A percentile compares a stretch with the other conserved stretches of the same genome.
These are phyloP conservation scores for Mycena metata DNA, from an alignment of 768 basidiomycete species.

Conservation along the genomic window DNA sequence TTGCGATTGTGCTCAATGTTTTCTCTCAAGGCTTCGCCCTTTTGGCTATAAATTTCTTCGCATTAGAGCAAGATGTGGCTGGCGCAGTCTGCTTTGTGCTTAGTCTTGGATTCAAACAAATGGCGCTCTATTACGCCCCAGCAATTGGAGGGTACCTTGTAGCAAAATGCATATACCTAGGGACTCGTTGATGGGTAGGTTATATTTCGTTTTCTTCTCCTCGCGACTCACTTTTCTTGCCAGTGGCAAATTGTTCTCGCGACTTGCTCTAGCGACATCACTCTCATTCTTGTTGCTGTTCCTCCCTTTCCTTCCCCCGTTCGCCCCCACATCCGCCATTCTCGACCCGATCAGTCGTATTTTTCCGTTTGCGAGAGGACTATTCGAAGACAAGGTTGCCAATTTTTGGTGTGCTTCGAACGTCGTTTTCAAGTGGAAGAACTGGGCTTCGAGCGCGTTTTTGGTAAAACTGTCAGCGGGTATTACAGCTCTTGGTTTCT, in stretches of 20 bases:
- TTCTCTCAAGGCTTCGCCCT: conserved; percentile 76
- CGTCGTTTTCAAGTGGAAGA: conserved; percentile 88
- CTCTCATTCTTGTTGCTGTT: conserved; percentile 79
- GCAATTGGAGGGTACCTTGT: conserved; percentile 92
- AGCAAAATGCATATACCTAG: conserved; percentile 90
- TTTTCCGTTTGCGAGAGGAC: conserved; percentile 91
- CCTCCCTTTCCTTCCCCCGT: conserved; percentile 82
- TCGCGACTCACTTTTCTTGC: conserved; percentile 8
- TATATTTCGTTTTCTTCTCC: neutral
- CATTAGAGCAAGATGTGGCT: conserved; percentile 73
- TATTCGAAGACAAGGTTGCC: conserved; percentile 97
- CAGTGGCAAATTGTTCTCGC: conserved; percentile 70
- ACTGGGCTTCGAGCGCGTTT: conserved; percentile 57
- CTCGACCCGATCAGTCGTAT: conserved; percentile 82
- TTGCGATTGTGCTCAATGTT: conserved; percentile 17
- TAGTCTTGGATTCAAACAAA: conserved; percentile 95
- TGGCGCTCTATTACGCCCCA: conserved; percentile 95
- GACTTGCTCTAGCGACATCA: conserved; percentile 73
- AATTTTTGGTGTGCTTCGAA: conserved; percentile 98
- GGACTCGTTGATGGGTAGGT: conserved; percentile 77
- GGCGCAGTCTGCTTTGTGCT: conserved; percentile 87
- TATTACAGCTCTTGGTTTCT: conserved; percentile 79
- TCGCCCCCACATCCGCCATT: conserved; percentile 64
- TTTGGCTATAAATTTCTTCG: conserved; percentile 78
- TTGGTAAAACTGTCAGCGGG: conserved; percentile 77